Conservation (phyloP, 805 yeast species). For the Sugiyamaella qingdaonensis region DNA sequence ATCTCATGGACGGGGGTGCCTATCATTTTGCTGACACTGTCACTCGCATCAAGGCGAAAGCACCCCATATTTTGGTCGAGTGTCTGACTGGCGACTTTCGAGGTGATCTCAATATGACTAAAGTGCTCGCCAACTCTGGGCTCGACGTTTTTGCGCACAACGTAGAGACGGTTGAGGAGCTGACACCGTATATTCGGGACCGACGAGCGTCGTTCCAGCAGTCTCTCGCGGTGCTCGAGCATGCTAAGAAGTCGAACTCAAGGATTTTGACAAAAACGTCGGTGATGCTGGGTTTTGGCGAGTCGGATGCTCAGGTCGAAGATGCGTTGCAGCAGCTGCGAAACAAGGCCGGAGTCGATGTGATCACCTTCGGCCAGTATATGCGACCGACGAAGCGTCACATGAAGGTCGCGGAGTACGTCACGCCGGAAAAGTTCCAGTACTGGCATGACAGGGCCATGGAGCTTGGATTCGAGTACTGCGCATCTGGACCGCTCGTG, state of each 20-base stretch:
- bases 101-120: conserved; percentile 81
- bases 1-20: conserved; percentile 88
- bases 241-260: conserved; percentile 77
- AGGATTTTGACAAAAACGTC: conserved; percentile 86
- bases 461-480: conserved; percentile 88
- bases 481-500: conserved; percentile 96
- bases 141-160: conserved; percentile 97
- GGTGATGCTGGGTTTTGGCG: conserved; percentile 95
- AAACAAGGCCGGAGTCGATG: conserved; percentile 67
- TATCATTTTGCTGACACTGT: conserved; percentile 88
- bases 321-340: conserved; percentile 75
- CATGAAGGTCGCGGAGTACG: conserved; percentile 95
- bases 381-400: conserved; percentile 99
- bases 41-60: conserved; percentile 71
- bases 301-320: conserved; percentile 82
- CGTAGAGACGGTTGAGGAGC: conserved; percentile 89
- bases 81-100: conserved; percentile 92
- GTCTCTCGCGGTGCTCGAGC: conserved; percentile 66
- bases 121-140: conserved; percentile 76
- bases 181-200: conserved; percentile 94
- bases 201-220: conserved; percentile 95
- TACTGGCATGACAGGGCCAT: conserved; percentile 83
- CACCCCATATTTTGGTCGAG: conserved; percentile 89
- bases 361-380: conserved; percentile 97
- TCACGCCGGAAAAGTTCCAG: conserved; percentile 91